Conservation (phyloP, 1,284 basidiomycete species). For the Rhodotorula sp. region DNA sequence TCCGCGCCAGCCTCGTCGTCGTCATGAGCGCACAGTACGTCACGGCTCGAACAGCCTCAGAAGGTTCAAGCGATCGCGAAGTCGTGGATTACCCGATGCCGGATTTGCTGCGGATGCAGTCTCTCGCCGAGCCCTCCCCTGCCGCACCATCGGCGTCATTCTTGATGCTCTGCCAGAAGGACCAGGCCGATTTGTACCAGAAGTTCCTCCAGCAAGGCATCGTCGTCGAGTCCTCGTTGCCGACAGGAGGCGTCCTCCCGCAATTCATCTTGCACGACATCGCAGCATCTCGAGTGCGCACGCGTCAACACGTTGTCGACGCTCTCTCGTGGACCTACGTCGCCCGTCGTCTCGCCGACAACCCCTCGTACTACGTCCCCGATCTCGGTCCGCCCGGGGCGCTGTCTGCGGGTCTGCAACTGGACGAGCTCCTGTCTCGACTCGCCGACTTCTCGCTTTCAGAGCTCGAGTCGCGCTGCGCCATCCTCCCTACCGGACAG, state of each 20-base stretch:
- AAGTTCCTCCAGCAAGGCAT: conserved; percentile 82
- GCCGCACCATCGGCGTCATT: conserved; percentile 61
- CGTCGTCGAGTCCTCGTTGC: conserved; percentile 63
- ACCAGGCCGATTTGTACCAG: conserved; percentile 71
- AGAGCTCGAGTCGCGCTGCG: conserved; percentile 26
- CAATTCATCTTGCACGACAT: conserved; percentile 21
- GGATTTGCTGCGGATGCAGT: conserved; percentile 89
- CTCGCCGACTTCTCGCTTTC: conserved; percentile 59
- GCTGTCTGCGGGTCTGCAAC: conserved; percentile 47
- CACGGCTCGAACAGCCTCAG: conserved; percentile 31
- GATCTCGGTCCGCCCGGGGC: not conserved
- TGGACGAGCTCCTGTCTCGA: conserved; percentile 61
- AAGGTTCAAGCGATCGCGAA: conserved; percentile 23
- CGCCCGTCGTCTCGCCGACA: conserved; percentile 65
- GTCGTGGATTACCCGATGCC: conserved; percentile 69
- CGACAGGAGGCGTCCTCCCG: conserved; percentile 26
- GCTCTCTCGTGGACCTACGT: conserved; percentile 78
- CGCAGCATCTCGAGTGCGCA: conserved; percentile 50
- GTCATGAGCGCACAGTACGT: conserved; percentile 89
- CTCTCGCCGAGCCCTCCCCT: conserved; percentile 61
- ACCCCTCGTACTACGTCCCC: conserved; percentile 80
- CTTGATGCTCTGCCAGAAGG: conserved; percentile 80
- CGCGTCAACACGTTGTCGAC: conserved; percentile 71
- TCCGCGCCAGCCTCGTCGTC: conserved; percentile 74
- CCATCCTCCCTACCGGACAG: conserved; percentile 15